These are phyloP conservation scores for Pontederia crassipes DNA, from an alignment of 176 grass and related monocot species.

Conservation along the genomic window DNA sequence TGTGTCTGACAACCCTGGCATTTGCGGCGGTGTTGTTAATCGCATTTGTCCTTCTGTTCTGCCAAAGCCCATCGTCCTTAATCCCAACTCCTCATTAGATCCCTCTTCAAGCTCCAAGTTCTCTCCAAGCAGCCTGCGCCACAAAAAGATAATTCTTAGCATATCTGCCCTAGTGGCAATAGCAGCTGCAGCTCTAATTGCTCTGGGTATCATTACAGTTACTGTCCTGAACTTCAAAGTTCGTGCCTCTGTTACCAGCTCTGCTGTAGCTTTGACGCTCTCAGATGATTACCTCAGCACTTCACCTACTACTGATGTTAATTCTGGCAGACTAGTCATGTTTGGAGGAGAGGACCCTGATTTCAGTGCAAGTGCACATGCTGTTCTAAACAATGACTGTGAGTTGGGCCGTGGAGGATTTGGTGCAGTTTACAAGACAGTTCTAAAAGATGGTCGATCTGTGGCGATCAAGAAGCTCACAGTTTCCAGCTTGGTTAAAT, in stretches of 20 bases:
- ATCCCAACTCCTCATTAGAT: slow-evolving; percentile 55
- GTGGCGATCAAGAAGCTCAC: slow-evolving; percentile 98
- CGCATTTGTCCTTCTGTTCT: slow-evolving; percentile 63
- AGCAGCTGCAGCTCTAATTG: slow-evolving; percentile 75
- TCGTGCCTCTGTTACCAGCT: slow-evolving; percentile 31
- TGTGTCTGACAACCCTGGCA: slow-evolving; percentile 58
- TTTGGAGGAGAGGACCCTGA: slow-evolving; percentile 84
- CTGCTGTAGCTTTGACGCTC: slow-evolving; percentile 46
- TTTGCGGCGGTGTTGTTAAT: slow-evolving; percentile 84
- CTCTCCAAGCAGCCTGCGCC: slow-evolving; percentile 25
- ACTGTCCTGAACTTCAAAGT: slow-evolving; percentile 79
- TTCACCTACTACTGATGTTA: slow-evolving; percentile 74
- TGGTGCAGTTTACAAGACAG: slow-evolving; percentile 83
- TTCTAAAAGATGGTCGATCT: slow-evolving; percentile 65
- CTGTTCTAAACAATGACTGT: slow-evolving; percentile 92
- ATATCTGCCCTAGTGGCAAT: slow-evolving; percentile 93
- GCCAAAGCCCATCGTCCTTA: slow-evolving; percentile 93
- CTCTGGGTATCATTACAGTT: slow-evolving; percentile 75
- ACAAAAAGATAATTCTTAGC: slow-evolving; percentile 93
- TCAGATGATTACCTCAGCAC: slow-evolving; percentile 86
- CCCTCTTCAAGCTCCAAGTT: slow-evolving; percentile 22
- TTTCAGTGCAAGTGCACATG: slow-evolving; percentile 87
- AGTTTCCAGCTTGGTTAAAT: slow-evolving; percentile 97
- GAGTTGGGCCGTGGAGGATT: slow-evolving; percentile 97
- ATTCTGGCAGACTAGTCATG: slow-evolving; percentile 88